phyloP scores from a whole-genome alignment of 441 rosid genomes.

The Iberis amara region DNA sequence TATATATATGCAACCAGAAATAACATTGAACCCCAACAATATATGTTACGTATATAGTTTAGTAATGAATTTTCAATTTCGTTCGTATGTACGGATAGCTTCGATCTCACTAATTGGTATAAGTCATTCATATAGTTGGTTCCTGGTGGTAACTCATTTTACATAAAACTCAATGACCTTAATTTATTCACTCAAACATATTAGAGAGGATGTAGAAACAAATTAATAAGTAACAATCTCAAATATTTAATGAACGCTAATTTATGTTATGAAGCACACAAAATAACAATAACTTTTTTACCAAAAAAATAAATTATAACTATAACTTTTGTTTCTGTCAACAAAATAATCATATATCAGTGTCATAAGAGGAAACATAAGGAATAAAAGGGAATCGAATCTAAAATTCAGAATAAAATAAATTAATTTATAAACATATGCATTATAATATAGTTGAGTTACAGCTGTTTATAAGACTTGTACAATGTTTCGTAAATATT shows the following conservation, averaged over 20 bases:
- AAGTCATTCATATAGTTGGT: too few relatives aligned
- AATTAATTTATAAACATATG: background rate
- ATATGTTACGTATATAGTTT: too few relatives aligned
- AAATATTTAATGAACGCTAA: background rate
- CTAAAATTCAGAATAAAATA: background rate
- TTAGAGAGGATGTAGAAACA: too few relatives aligned
- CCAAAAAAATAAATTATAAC: too few relatives aligned
- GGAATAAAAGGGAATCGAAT: constrained; percentile 27
- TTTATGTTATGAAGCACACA: background rate
- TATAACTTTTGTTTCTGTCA: background rate
- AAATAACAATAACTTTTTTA: background rate
- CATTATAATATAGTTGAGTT: constrained; percentile 4
- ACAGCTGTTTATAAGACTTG: constrained; percentile 28
- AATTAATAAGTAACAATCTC: too few relatives aligned
- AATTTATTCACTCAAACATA: background rate
- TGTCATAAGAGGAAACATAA: constrained; percentile 27
- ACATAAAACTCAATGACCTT: background rate
- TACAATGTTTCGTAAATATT: constrained; percentile 14
- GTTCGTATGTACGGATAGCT: too few relatives aligned
- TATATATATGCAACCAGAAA: too few relatives aligned
- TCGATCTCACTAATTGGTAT: too few relatives aligned
- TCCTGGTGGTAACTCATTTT: too few relatives aligned
- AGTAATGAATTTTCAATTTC: too few relatives aligned
- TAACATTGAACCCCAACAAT: too few relatives aligned
- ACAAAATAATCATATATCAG: constrained; percentile 18